phyloP scores from a whole-genome alignment of 1,139 yeast species.

The Geotrichum siamense region DNA sequence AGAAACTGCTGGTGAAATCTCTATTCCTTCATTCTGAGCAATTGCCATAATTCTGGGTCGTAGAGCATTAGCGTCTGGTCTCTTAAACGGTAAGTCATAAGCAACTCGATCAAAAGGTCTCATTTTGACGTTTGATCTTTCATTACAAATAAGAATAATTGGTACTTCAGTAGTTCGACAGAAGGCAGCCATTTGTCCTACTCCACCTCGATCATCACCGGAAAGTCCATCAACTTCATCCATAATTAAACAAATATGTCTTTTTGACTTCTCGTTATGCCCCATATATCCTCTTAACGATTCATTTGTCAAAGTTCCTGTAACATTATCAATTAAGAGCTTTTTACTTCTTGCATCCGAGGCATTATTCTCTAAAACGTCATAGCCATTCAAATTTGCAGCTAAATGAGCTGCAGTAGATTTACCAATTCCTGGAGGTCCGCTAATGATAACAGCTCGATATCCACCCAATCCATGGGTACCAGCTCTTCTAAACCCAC shows the following conservation, averaged over 20 bases:
- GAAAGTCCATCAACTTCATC: constrained; percentile 99
- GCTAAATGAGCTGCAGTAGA: constrained; percentile 82
- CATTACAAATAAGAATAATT: constrained; percentile 87
- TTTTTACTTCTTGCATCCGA: constrained; percentile 81
- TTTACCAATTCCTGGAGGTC: constrained; percentile 93
- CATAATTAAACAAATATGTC: constrained; percentile 77
- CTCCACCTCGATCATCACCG: constrained; percentile 97
- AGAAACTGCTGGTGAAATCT: constrained; percentile 69
- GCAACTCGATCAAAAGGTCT: constrained; percentile 88
- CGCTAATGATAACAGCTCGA: constrained; percentile 79
- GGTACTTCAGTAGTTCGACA: constrained; percentile 85
- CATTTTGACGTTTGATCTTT: constrained; percentile 86
- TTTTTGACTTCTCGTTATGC: constrained; percentile 32
- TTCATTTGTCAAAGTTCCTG: constrained; percentile 68
- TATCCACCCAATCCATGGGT: constrained; percentile 51
- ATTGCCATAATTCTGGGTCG: constrained; percentile 83
- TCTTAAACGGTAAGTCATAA: constrained; percentile 71
- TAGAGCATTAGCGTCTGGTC: constrained; percentile 80
- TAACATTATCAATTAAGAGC: constrained; percentile 57
- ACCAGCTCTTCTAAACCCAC: constrained; percentile 51
- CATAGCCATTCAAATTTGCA: constrained; percentile 76
- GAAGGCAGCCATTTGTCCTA: constrained; percentile 83
- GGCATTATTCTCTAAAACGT: constrained; percentile 80
- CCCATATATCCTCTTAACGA: constrained; percentile 74
- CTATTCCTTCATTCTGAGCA: constrained; percentile 74